These are phyloP conservation scores for Hemerocallis citrina DNA, from an alignment of 106 monocot genomes.

Conservation along the genomic window DNA sequence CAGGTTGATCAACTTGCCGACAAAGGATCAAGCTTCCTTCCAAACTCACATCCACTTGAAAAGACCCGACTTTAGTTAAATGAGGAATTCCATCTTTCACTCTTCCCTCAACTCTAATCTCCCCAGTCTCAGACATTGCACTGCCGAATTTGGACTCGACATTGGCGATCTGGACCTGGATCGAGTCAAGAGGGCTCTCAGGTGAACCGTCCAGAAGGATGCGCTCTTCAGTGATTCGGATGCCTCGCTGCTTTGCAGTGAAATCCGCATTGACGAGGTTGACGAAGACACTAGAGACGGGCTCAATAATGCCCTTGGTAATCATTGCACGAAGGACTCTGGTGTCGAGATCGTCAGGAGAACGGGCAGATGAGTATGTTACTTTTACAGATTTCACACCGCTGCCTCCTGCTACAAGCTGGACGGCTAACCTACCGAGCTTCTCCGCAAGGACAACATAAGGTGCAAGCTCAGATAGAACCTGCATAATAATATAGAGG, in stretches of 20 bases:
- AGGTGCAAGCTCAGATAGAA: constrained; percentile 66
- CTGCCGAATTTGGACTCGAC: constrained; percentile 70
- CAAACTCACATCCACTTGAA: constrained; percentile 59
- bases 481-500: constrained; percentile 17
- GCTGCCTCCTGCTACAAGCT: constrained; percentile 53
- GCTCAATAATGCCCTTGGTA: constrained; percentile 70
- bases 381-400: constrained; percentile 65
- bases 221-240: constrained; percentile 49
- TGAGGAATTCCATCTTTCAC: constrained; percentile 61
- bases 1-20: constrained; percentile 78
- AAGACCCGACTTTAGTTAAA: constrained; percentile 51
- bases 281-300: constrained; percentile 43
- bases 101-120: constrained; percentile 58
- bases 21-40: constrained; percentile 71
- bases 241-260: constrained; percentile 60
- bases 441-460: constrained; percentile 54
- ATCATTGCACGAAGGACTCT: constrained; percentile 66
- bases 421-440: constrained; percentile 67
- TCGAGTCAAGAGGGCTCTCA: constrained; percentile 44
- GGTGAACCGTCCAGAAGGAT: constrained; percentile 40
- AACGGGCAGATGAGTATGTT: constrained; percentile 46
- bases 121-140: constrained; percentile 55
- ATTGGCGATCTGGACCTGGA: constrained; percentile 47
- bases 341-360: constrained; percentile 74
- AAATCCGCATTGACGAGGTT: constrained; percentile 77